Percentiles rank a stretch among this genome's conserved stretches.
Evolutionary conservation across 2,329 filamentous ascomycete species (phyloP).

Genomic region (Ceratocystis colombiana): DNA sequence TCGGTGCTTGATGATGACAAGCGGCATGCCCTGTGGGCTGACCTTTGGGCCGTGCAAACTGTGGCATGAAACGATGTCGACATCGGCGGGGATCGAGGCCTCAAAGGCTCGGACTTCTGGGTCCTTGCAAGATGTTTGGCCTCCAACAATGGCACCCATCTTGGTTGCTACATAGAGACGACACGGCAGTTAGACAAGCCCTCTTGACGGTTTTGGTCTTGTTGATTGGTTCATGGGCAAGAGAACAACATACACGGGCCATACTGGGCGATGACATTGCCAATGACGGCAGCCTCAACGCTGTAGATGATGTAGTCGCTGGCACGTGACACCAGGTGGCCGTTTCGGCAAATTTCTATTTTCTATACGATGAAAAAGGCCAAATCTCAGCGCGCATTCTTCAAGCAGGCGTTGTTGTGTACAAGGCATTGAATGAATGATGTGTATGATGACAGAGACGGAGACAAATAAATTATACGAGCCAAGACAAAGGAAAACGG

Average conservation of each 20-base stretch:
- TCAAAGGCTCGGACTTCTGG: conserved; percentile 94
- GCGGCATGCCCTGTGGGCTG: conserved; percentile 76
- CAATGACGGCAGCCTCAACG: conserved; percentile 87
- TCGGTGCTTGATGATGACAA: conserved; percentile 89
- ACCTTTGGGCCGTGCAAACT: conserved; percentile 90
- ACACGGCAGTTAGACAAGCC: background rate
- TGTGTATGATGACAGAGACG: conserved; percentile 26
- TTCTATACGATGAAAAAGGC: conserved; percentile 44
- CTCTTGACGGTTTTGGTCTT: conserved; percentile 20
- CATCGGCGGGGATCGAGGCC: conserved; percentile 71
- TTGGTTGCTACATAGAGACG: conserved; percentile 63
- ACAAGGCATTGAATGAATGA: background rate
- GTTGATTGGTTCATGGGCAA: conserved; percentile 23
- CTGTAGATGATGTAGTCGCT: conserved; percentile 99
- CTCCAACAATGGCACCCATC: conserved; percentile 86
- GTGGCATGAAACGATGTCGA: conserved; percentile 91
- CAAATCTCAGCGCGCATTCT: conserved; percentile 39
- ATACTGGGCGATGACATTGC: conserved; percentile 74
- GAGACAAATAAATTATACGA: conserved; percentile 22
- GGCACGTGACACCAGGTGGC: conserved; percentile 85
- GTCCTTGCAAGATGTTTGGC: conserved; percentile 96
- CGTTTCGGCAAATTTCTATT: conserved; percentile 84
- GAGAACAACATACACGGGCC: conserved; percentile 62
- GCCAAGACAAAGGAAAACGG: conserved; percentile 17
- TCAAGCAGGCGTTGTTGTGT: conserved; percentile 24